These are phyloP conservation scores for Boletus rubropictus DNA, from an alignment of 768 basidiomycete genomes.

Conservation along the genomic window DNA sequence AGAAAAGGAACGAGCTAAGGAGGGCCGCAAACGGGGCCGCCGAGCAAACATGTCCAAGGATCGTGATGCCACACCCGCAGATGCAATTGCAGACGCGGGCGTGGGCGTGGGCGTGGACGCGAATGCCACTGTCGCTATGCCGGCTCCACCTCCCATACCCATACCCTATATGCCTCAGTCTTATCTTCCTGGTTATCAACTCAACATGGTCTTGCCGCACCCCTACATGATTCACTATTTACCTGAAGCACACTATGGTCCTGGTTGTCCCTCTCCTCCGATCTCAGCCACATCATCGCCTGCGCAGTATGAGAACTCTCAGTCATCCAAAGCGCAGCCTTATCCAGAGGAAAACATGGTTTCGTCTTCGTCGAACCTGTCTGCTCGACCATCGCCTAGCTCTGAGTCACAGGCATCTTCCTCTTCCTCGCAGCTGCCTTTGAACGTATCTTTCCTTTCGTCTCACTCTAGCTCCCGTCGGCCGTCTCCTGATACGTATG, in stretches of 20 bases:
- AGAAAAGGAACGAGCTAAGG: constrained; percentile 38
- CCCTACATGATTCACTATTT: constrained; percentile 22
- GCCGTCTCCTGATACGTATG: constrained; percentile 8
- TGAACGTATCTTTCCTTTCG: background rate
- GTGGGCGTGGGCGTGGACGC: background rate
- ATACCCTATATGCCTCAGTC: background rate
- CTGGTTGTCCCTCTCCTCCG: constrained; percentile 48
- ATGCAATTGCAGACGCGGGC: background rate
- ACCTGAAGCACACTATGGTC: constrained; percentile 25
- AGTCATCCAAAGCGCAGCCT: constrained; percentile 10
- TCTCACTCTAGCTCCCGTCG: constrained; percentile 11
- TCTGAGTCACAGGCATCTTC: constrained; percentile 17
- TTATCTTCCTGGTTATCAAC: constrained; percentile 1
- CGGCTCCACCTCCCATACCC: background rate
- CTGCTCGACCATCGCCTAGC: constrained; percentile 6
- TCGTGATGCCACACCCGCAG: constrained; percentile 15
- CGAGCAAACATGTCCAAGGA: constrained; percentile 17
- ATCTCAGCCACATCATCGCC: constrained; percentile 49
- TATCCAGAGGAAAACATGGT: constrained; percentile 6
- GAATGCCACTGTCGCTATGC: background rate
- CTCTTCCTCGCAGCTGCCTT: constrained; percentile 10
- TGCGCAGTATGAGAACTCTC: constrained; percentile 13
- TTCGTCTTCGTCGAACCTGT: constrained; percentile 13
- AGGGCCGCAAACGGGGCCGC: constrained; percentile 34
- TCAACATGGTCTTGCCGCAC: constrained; percentile 11